phyloP scores from a whole-genome alignment of 2,329 filamentous ascomycete species.

The Scedosporium apiospermum region DNA sequence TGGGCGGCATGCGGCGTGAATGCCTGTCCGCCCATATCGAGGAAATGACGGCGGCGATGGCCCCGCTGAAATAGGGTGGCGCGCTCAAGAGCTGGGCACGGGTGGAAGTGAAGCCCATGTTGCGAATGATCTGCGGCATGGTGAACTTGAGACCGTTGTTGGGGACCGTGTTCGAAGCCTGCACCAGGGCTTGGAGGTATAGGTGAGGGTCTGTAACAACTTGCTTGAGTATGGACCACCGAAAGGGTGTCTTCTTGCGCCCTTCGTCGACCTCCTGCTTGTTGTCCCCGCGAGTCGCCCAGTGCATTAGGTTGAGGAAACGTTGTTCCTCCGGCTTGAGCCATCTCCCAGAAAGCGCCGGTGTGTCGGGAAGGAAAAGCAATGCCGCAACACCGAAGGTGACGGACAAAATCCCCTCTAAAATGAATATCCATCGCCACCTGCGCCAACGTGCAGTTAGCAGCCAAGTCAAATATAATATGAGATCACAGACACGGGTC shows the following conservation, averaged over 20 bases:
- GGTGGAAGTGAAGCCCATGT: conserved; percentile 25
- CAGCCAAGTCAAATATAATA: too few relatives aligned
- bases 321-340: not conserved
- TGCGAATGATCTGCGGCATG: conserved; percentile 26
- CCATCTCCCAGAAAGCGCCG: not conserved
- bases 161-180: conserved; percentile 24
- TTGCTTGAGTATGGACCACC: not conserved
- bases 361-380: conserved; percentile 22
- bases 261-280: not conserved
- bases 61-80: conserved; percentile 21
- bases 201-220: conserved; percentile 12
- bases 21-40: conserved; percentile 7
- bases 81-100: conserved; percentile 20
- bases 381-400: conserved; percentile 21
- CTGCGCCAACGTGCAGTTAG: conserved; percentile 9
- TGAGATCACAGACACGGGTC: too few relatives aligned
- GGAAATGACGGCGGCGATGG: conserved; percentile 5
- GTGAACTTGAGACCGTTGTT: conserved; percentile 21
- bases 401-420: conserved; percentile 27
- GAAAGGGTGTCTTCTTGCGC: not conserved
- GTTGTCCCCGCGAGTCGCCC: not conserved
- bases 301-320: not conserved
- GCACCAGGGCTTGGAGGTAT: conserved; percentile 24
- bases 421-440: conserved; percentile 38
- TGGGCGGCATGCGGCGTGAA: conserved; percentile 8